These are phyloP conservation scores for Saccharomyces hybrid DNA, from an alignment of 1,139 yeast genomes.

Conservation along the genomic window DNA sequence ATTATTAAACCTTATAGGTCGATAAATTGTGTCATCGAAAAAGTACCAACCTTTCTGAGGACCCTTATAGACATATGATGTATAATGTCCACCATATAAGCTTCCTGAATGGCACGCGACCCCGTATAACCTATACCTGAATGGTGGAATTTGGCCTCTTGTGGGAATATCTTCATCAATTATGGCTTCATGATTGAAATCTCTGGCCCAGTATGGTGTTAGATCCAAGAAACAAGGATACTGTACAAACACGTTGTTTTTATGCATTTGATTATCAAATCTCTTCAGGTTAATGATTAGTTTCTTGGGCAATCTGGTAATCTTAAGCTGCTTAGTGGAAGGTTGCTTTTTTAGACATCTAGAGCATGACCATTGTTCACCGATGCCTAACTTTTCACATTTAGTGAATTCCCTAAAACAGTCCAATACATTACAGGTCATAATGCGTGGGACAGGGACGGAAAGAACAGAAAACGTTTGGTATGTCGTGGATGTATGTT, in stretches of 20 bases:
- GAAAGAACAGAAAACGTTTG: slow-evolving; percentile 69
- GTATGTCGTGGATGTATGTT: slow-evolving; percentile 73
- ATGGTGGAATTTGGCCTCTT: slow-evolving; percentile 72
- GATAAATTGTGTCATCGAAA: slow-evolving; percentile 26
- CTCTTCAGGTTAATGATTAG: slow-evolving; percentile 71
- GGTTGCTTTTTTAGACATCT: slow-evolving; percentile 58
- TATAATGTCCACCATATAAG: slow-evolving; percentile 82
- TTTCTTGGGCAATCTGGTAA: slow-evolving; percentile 62
- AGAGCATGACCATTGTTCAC: slow-evolving; percentile 85
- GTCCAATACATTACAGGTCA: slow-evolving; percentile 40
- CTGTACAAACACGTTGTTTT: slow-evolving; percentile 32
- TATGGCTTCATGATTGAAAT: slow-evolving; percentile 29
- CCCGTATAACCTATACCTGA: slow-evolving; percentile 64
- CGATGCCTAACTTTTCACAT: slow-evolving; percentile 61
- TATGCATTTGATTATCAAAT: slow-evolving; percentile 40
- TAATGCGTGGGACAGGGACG: slow-evolving; percentile 52
- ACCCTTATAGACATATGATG: slow-evolving; percentile 66
- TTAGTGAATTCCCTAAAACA: slow-evolving; percentile 63
- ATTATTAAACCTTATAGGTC: slow-evolving; percentile 19
- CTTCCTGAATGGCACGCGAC: slow-evolving; percentile 81
- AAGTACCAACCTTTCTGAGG: slow-evolving; percentile 34
- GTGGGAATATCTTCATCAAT: slow-evolving; percentile 39
- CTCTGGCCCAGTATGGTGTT: slow-evolving; percentile 68
- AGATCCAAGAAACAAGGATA: slow-evolving; percentile 49
- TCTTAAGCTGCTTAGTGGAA: slow-evolving; percentile 57